A percentile compares a stretch with the other conserved stretches of the same genome.
phyloP scores from a whole-genome alignment of 2,329 filamentous ascomycete genomes.

The Diaporthe australafricana region DNA sequence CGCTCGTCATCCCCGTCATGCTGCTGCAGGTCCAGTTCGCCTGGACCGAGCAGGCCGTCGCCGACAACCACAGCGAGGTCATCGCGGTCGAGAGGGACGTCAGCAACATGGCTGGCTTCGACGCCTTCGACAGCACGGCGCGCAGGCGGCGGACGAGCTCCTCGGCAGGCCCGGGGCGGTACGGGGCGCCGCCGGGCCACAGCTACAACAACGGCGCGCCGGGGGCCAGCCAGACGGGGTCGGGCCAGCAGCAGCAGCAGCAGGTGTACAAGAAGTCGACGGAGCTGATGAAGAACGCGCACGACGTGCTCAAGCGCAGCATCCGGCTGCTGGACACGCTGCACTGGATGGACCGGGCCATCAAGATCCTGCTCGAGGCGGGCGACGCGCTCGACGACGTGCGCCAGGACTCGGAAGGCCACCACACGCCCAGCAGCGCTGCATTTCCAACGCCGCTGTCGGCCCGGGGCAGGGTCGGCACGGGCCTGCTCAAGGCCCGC shows the following conservation, averaged over 20 bases:
- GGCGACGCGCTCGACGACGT: conserved; percentile 55
- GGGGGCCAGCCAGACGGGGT: conserved; percentile 33
- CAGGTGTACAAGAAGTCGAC: conserved; percentile 58
- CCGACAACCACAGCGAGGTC: conserved; percentile 56
- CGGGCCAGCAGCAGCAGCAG: conserved; percentile 39
- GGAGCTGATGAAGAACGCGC: conserved; percentile 59
- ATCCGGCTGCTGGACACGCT: conserved; percentile 60
- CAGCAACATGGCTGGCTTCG: conserved; percentile 55
- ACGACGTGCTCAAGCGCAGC: conserved; percentile 57
- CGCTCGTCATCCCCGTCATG: conserved; percentile 57
- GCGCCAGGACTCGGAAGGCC: conserved; percentile 40
- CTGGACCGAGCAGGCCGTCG: conserved; percentile 57
- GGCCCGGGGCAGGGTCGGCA: conserved; percentile 38
- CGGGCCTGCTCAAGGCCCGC: conserved; percentile 36
- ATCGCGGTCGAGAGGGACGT: conserved; percentile 55
- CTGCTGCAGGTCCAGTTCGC: conserved; percentile 59
- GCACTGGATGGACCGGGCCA: conserved; percentile 59
- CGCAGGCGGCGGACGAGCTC: conserved; percentile 38
- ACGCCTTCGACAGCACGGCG: conserved; percentile 41
- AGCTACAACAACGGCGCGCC: neutral
- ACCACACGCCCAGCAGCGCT: conserved; percentile 18
- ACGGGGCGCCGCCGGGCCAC: conserved; percentile 32
- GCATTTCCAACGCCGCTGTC: conserved; percentile 35
- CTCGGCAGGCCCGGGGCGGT: conserved; percentile 20
- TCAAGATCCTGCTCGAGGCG: conserved; percentile 56